phyloP scores from a whole-genome alignment of 2,329 filamentous ascomycete genomes.

The Aspergillus sp. region DNA sequence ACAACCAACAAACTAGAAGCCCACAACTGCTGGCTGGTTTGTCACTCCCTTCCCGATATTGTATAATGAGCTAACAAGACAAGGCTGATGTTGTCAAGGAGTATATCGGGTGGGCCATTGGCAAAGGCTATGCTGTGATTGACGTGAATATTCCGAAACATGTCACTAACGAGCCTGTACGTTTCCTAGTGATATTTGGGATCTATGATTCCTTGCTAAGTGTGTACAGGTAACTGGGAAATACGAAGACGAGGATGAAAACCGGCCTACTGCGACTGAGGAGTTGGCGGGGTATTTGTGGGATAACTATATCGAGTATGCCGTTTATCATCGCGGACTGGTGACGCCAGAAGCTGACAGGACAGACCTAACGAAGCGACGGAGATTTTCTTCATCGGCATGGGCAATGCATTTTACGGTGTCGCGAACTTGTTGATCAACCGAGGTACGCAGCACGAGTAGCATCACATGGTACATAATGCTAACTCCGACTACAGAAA shows the following conservation, averaged over 20 bases:
- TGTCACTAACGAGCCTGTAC: slow-evolving; percentile 58
- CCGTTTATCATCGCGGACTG: background rate
- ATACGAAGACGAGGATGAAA: slow-evolving; percentile 43
- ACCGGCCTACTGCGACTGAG: slow-evolving; percentile 52
- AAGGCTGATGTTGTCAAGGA: slow-evolving; percentile 74
- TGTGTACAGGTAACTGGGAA: slow-evolving; percentile 22
- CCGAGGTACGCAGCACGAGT: slow-evolving; percentile 50
- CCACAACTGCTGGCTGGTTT: slow-evolving; percentile 83
- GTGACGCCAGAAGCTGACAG: slow-evolving; percentile 4
- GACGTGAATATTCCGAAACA: slow-evolving; percentile 86
- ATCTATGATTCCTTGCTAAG: slow-evolving; percentile 15
- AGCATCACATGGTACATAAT: background rate
- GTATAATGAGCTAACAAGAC: slow-evolving; percentile 17
- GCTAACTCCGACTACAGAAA: slow-evolving; percentile 30
- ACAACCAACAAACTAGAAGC: slow-evolving; percentile 68
- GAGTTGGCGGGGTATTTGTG: slow-evolving; percentile 81
- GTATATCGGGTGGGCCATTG: slow-evolving; percentile 77
- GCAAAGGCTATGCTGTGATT: slow-evolving; percentile 74
- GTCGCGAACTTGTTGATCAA: slow-evolving; percentile 74
- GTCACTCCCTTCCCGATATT: slow-evolving; percentile 30
- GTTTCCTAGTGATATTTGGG: slow-evolving; percentile 7
- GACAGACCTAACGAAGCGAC: slow-evolving; percentile 56
- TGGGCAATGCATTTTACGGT: slow-evolving; percentile 81
- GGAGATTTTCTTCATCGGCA: slow-evolving; percentile 76
- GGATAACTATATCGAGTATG: slow-evolving; percentile 88